Evolutionary conservation across 352 stramenopile genomes (phyloP).

Genomic region (Globisporangium apiculatum): DNA sequence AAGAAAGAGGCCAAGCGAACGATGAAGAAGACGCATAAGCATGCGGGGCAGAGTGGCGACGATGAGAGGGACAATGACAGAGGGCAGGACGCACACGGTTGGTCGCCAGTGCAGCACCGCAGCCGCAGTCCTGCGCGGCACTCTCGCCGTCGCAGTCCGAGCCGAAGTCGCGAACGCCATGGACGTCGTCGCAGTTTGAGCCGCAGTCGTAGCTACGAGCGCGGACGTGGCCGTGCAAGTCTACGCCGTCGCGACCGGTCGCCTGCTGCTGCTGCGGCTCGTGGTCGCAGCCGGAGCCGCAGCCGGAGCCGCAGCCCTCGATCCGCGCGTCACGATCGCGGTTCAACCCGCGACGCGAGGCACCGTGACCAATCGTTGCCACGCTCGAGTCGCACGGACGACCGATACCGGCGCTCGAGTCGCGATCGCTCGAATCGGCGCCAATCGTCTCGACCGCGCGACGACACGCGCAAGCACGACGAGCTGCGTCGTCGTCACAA

Average conservation of each 20-base stretch:
- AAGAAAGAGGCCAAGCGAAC: slow-evolving; percentile 26
- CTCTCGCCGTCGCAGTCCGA: background rate
- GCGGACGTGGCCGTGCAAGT: background rate
- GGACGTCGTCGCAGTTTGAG: background rate
- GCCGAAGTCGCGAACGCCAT: background rate
- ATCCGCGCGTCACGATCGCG: too few species aligned
- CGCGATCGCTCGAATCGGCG: background rate
- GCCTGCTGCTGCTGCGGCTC: background rate
- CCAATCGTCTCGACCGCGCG: background rate
- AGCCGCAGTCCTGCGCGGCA: background rate
- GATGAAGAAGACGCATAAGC: slow-evolving; percentile 22
- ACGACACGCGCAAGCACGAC: background rate
- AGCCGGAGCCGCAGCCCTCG: background rate
- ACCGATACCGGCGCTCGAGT: background rate
- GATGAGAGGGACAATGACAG: slow-evolving; percentile 5
- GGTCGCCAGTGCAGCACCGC: slow-evolving; percentile 5
- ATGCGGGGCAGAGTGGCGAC: slow-evolving; percentile 17
- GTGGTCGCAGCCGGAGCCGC: background rate
- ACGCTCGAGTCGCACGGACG: background rate
- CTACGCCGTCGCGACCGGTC: background rate
- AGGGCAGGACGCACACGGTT: slow-evolving; percentile 6
- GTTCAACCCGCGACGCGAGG: background rate
- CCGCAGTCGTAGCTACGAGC: background rate
- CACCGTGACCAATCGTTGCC: background rate
- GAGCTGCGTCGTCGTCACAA: background rate